Base-by-base conservation (phyloP, 345 rosid genomes). In the Triadica sebifera region DNA sequence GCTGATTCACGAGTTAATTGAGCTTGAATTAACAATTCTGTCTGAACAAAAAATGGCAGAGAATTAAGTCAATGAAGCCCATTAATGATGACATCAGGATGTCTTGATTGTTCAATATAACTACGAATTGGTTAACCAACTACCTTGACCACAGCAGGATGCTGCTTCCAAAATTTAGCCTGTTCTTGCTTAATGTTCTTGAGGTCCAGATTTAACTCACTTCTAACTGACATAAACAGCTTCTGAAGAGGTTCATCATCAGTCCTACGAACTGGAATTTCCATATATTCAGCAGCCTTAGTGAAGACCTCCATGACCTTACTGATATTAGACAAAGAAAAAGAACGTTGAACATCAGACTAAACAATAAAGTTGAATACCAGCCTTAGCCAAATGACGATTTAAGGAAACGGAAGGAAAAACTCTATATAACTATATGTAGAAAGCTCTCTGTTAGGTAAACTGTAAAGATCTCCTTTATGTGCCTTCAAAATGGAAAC, bases 181-280 rank as follows among this genome's bases (percentile, higher is more conserved):
- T 95, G 99, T 85, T 95, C 99, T 93, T 95, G 98, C 91, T 95
- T 95, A 73, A 93, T 89, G 84, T 91, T 95, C 87, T 93, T 93
- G 29, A 81, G 91, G 83, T 95, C 99, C 81, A 95, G 82, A 80
- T 95, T 93, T 85, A 95, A 83, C 84, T 95, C 99, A 75, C 99
- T 93, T 86, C 98, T 85, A 53, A 95, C 99, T 17, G 97, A 89
- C 88, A 93, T 78, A 85, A 95, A 95, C 76, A 95, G 87, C 87
- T 91, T 95, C 81, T 93, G 97, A 67, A 95, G 97, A 60, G 99
- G 99, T 80, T 95, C 99, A 72, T 90, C 87, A 22, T 95, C 97
- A 41, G 92, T 90, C 83, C 97, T 90, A 76, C 97, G 98, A 77
- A 95, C 96, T 60, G 97, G 98, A 82, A 91, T 89, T 87, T 95